Base-by-base conservation (phyloP, 371 early-diverging fungal genomes). In the Apophysomyces variabilis region DNA sequence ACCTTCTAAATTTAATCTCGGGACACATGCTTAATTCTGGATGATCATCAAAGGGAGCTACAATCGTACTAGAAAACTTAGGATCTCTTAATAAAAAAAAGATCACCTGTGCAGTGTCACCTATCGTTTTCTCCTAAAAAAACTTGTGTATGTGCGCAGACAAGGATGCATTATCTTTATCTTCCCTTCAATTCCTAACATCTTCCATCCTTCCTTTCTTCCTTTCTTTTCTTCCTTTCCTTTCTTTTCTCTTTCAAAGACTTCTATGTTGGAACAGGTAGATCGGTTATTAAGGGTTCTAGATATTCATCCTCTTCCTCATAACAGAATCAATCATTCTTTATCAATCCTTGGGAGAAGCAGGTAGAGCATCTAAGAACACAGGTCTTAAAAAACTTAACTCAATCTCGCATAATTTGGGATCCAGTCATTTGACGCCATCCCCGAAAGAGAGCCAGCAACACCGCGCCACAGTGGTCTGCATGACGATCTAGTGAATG, bases 261-360 rank as follows among this genome's bases (percentile, higher is more conserved):
- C 12, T 50, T 60, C 43, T 38, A 66, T 69, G 64, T 57, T 64
- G 50, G 68, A 67, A 37, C 63, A 67, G 68, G 75, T 77, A 70
- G 74, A 72, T 7, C 12, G n/a, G 44, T 14, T 54, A 16, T 11
- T 65, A 26, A 26, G 32, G 32, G 16, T 11, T 65, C 38, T 54
- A 14, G 36, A 36, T 54, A 38, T 32, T 35, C 46, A 45, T 45
- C 43, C 37, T 32, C n/a, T 26, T 35, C 9, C 37, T 60, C 41
- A 12, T 45, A n/a, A 21, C 56, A 66, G 67, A 56, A 66, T 41
- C 57, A 61, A 7, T 57, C 67, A 16, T 43, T 61, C 11, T 61
- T 66, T 57, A 61, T 61, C 13, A 67, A 58, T 63, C 68, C 68
- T 58, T 63, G 68, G 68, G 68, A 67, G 14, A 67, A 67, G 41